Conservation (phyloP, 1,284 basidiomycete species). For the Inonotus obliquus region DNA sequence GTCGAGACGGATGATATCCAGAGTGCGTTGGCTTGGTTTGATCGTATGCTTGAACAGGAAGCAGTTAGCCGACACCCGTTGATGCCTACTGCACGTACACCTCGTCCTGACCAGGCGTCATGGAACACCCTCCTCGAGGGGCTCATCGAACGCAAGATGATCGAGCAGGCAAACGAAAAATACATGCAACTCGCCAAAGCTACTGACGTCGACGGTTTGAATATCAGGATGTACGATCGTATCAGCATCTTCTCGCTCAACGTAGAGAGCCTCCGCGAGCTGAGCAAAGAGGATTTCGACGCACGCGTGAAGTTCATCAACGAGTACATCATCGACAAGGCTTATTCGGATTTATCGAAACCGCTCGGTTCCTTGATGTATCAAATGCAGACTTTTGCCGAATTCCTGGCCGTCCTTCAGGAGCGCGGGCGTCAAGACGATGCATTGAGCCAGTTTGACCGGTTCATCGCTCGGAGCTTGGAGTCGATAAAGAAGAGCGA, state of each 20-base stretch:
- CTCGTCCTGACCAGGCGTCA: slow-evolving; percentile 45
- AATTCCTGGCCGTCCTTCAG: slow-evolving; percentile 1
- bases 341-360: neutral
- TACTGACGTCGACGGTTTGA: slow-evolving; percentile 32
- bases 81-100: slow-evolving; percentile 36
- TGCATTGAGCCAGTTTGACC: neutral
- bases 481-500: neutral
- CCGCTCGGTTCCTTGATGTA: neutral
- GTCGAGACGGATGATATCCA: slow-evolving; percentile 53
- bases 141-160: slow-evolving; percentile 41
- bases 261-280: slow-evolving; percentile 30
- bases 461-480: neutral
- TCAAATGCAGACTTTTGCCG: neutral
- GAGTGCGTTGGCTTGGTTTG: slow-evolving; percentile 70
- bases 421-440: neutral
- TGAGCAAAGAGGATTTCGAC: slow-evolving; percentile 16
- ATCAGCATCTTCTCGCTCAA: slow-evolving; percentile 37
- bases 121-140: slow-evolving; percentile 53
- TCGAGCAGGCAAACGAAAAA: slow-evolving; percentile 53
- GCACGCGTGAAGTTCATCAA: slow-evolving; percentile 29
- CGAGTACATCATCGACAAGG: slow-evolving; percentile 19
- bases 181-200: slow-evolving; percentile 36
- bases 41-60: slow-evolving; percentile 50
- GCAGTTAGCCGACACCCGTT: slow-evolving; percentile 33
- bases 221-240: slow-evolving; percentile 21